phyloP scores from a whole-genome alignment of 495 filamentous ascomycete species.

The Penicillium silybi region DNA sequence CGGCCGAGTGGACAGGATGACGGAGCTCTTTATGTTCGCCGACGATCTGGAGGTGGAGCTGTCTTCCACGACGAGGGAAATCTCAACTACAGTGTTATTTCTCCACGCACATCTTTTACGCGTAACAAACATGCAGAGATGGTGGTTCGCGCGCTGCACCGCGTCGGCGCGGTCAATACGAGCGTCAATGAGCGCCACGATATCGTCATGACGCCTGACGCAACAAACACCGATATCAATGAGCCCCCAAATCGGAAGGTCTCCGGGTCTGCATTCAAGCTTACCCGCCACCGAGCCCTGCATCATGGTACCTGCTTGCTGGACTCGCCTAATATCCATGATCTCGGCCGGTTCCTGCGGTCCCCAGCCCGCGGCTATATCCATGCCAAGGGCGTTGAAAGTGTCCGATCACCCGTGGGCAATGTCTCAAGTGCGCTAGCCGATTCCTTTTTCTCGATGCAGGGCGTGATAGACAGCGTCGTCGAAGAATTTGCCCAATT shows the following conservation, averaged over 20 bases:
- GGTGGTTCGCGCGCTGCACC: constrained; percentile 72
- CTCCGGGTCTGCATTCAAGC: constrained; percentile 89
- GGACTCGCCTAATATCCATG: constrained; percentile 60
- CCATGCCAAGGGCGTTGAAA: constrained; percentile 83
- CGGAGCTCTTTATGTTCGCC: constrained; percentile 63
- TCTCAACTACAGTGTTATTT: constrained; percentile 89
- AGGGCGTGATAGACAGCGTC: constrained; percentile 31
- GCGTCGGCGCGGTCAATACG: constrained; percentile 41
- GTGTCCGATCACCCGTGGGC: constrained; percentile 76
- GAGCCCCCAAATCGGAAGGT: constrained; percentile 63
- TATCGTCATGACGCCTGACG: constrained; percentile 62
- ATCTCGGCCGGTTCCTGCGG: constrained; percentile 61
- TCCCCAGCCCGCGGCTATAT: constrained; percentile 73
- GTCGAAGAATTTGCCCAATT: constrained; percentile 34
- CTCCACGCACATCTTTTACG: constrained; percentile 67
- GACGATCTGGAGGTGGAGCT: constrained; percentile 83
- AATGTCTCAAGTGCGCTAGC: constrained; percentile 61
- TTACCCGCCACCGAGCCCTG: constrained; percentile 70
- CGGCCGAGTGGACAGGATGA: constrained; percentile 17
- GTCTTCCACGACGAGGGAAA: constrained; percentile 93
- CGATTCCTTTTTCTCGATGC: constrained; percentile 37
- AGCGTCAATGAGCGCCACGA: constrained; percentile 89
- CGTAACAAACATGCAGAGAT: constrained; percentile 86
- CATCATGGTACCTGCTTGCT: constrained; percentile 93
- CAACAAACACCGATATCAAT: constrained; percentile 5